phyloP scores from a whole-genome alignment of 176 grass and related monocot species.

The maize (Zea mays) region Zm-B73-REFERENCE-NAM-5.0 NC_050103.1:125688001-125688500 shows the following conservation, averaged over 20 bases:
- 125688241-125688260: constrained; percentile 57
- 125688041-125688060: no score
- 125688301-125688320: constrained; percentile 82
- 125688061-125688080: no score
- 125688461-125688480: background rate
- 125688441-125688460: background rate
- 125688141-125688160: no score
- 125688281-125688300: constrained; percentile 98
- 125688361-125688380: constrained; percentile 2
- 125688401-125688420: background rate
- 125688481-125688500: background rate
- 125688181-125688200: no score
- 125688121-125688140: no score
- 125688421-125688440: background rate
- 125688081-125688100: no score
- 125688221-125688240: background rate
- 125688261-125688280: constrained; percentile 92
- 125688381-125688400: background rate
- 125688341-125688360: constrained; percentile 28
- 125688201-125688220: no score
- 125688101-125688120: no score
- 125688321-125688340: constrained; percentile 87
- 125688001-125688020: no score
- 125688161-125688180: no score
- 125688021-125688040: no score